Base-by-base conservation (phyloP, 139 green algal genomes). In the Gonium pectorale region DNA sequence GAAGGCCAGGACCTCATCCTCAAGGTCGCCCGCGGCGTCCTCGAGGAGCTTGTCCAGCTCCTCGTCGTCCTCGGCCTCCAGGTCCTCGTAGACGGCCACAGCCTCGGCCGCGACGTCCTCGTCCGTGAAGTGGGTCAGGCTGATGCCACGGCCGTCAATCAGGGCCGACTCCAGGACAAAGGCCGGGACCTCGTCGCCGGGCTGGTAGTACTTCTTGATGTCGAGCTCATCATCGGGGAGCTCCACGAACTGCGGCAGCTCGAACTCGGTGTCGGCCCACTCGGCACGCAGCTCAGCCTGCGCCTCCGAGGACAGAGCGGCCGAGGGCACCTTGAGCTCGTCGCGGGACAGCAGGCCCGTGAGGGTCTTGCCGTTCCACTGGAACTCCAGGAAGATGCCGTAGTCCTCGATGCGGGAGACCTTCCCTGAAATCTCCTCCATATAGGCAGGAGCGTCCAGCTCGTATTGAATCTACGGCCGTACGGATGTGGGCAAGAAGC, bases 91-190 rank as follows among this genome's bases (percentile, higher is more conserved):
- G 52, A 66, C 74, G 31, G 69, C 49, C 7, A 87, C 37, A 26
- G 60, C 83, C 51, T 79, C 79, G 1, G 82, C 86, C 67, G 87
- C 64, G 26, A 89, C 72, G 24, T 91, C 90, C 54, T 88, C 88
- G 44, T 90, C 66, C 27, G 86, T 86, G 77, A 84, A 89, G 79
- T 93, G 90, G 3, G 86, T 93, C 79, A 93, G 87, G 33, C 31
- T 43, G 35, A 89, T 79, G 33, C 73, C 73, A 44, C 70, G 43
- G 35, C 67, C 67, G 26, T 84, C 52, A 2, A 82, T 41, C n/a
- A 88, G 54, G 27, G 6, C 54, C 40, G 79, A 81, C 49, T 90
- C 90, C 77, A 92, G 79, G 63, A 92, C 86, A 54, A 91, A 89
- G 49, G 85, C 87, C 24, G 51, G 41, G 41, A 84, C 62, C 49